Conservation (phyloP, 1,284 basidiomycete species). For the Paramarasmius palmivorus region DNA sequence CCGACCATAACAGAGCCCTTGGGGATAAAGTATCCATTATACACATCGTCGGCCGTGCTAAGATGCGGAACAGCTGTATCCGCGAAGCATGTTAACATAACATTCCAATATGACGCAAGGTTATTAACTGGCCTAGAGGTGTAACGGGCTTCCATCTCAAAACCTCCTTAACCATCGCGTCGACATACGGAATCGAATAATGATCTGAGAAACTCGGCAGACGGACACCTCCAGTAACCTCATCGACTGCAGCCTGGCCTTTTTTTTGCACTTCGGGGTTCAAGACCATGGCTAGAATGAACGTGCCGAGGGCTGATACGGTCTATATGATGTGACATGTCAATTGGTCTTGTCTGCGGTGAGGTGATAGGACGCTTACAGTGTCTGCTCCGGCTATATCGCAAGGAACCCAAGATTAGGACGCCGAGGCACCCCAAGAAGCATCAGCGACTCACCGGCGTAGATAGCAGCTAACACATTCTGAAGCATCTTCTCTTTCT, state of each 20-base stretch:
- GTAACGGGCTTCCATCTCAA: slow-evolving; percentile 11
- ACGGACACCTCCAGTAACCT: slow-evolving; percentile 9
- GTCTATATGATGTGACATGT: slow-evolving; percentile 1
- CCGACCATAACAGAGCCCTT: slow-evolving; percentile 6
- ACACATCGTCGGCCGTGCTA: slow-evolving; percentile 4
- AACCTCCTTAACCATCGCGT: slow-evolving; percentile 12
- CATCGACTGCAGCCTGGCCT: slow-evolving; percentile 19
- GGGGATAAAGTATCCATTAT: slow-evolving; percentile 14
- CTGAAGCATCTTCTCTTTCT: slow-evolving; percentile 4
- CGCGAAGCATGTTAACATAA: not conserved
- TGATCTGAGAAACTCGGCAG: slow-evolving; percentile 18
- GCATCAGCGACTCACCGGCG: slow-evolving; percentile 3
- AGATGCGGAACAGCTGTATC: slow-evolving; percentile 3
- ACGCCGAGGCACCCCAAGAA: not conserved
- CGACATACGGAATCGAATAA: slow-evolving; percentile 11
- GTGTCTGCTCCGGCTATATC: slow-evolving; percentile 11
- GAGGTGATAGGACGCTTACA: slow-evolving; percentile 1
- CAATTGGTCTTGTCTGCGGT: not conserved
- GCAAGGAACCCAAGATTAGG: not conserved
- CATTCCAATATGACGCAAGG: not conserved
- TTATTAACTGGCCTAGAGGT: slow-evolving; percentile 8
- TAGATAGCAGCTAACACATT: slow-evolving; percentile 6
- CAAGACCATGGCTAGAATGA: slow-evolving; percentile 9
- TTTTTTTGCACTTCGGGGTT: slow-evolving; percentile 19
- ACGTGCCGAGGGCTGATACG: not conserved